phyloP scores from a whole-genome alignment of 768 basidiomycete species.

The Strobilomyces confusus region DNA sequence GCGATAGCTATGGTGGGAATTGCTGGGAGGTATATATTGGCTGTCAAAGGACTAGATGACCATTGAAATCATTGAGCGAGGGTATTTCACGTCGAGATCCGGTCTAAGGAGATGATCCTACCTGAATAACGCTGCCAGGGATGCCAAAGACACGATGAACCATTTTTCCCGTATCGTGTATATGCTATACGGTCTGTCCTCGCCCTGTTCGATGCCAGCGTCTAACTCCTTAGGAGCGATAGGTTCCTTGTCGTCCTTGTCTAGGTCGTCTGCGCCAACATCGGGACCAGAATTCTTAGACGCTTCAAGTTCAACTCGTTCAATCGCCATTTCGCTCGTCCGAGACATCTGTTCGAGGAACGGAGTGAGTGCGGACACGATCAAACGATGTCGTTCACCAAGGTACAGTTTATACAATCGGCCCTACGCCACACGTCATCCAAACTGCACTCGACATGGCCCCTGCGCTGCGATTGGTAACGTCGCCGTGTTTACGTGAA shows the following conservation, averaged over 20 bases:
- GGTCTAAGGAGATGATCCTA: slow-evolving; percentile 9
- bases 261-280: background rate
- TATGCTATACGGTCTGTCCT: slow-evolving; percentile 38
- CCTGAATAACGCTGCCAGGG: slow-evolving; percentile 65
- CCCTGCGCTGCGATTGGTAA: background rate
- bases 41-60: slow-evolving; percentile 54
- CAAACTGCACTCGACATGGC: background rate
- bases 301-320: slow-evolving; percentile 3
- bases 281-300: background rate
- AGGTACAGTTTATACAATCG: background rate
- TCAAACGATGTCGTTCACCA: background rate
- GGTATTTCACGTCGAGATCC: background rate
- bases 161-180: slow-evolving; percentile 60
- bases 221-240: background rate
- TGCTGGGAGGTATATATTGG: slow-evolving; percentile 77
- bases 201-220: background rate
- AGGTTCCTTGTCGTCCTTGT: background rate
- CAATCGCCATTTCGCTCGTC: background rate
- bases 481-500: background rate
- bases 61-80: background rate
- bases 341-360: background rate
- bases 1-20: slow-evolving; percentile 60
- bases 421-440: background rate
- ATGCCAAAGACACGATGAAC: slow-evolving; percentile 61
- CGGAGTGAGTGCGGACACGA: background rate